Evolutionary conservation across 805 yeast genomes (phyloP).

Genomic region (Lipomyces sp.): DNA sequence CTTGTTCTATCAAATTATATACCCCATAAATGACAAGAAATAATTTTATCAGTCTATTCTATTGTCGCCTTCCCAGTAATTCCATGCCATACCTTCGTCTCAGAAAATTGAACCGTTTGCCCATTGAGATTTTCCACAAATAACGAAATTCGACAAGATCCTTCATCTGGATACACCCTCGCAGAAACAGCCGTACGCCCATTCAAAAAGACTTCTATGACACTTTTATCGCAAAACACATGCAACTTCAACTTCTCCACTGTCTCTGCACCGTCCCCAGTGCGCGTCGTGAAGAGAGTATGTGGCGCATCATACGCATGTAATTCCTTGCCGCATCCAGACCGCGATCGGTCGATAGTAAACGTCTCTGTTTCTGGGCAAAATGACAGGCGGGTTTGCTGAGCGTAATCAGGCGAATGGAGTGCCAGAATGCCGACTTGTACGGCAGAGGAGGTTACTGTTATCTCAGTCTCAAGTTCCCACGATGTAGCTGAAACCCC

Average conservation of each 20-base stretch:
- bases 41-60: slow-evolving; percentile 2
- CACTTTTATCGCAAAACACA: slow-evolving; percentile 10
- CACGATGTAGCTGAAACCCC: background rate
- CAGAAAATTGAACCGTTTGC: background rate
- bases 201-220: slow-evolving; percentile 12
- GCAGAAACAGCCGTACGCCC: slow-evolving; percentile 10
- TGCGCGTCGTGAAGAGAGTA: slow-evolving; percentile 4
- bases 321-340: background rate
- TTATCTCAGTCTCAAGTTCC: background rate
- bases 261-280: background rate
- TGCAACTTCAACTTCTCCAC: slow-evolving; percentile 6
- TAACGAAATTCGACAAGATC: slow-evolving; percentile 5
- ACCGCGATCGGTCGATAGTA: slow-evolving; percentile 3
- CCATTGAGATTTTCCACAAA: background rate
- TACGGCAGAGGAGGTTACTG: background rate
- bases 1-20: background rate
- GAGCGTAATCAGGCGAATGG: background rate
- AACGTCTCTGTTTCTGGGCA: background rate
- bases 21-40: background rate
- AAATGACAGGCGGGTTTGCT: background rate
- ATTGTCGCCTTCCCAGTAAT: background rate
- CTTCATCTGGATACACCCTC: slow-evolving; percentile 6
- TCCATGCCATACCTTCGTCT: slow-evolving; percentile 10
- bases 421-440: background rate
- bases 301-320: slow-evolving; percentile 6